Evolutionary conservation across 345 rosid species (phyloP), one percentile per base, ranked within the genome.

Genomic region (Citropsis articulata): DNA sequence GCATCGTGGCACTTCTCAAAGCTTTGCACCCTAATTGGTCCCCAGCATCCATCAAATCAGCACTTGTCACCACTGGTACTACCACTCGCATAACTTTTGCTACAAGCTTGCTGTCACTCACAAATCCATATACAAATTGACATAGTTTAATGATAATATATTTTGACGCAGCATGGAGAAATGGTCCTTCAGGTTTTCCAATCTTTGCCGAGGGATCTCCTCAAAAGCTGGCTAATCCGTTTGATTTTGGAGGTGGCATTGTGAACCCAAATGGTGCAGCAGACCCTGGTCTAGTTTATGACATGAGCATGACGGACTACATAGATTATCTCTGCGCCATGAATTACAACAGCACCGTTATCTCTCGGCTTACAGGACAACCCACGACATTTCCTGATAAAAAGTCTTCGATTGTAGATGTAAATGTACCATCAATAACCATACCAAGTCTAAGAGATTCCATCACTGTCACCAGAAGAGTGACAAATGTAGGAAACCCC

Each of bases 231-330:
- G 96, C 94, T 13, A 83, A 89, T 60, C 89, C 95, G 2, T 93
- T 93, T 27, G 93, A 93, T 75, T 83, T 73, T 25, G 98, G 98
- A 72, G 92, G 94, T 27, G 95, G 95, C 24, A 80, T 84, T 8
- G 82, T 78, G 45, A 86, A 88, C 72, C 94, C 92, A 1, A 88
- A 83, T 50, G 81, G 70, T 6, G 96, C 88, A 27, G 80, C 85
- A 35, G 66, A 85, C 42, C 96, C 94, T 2, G 96, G 94, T 25
- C 87, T 93, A 22, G 72, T 90, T 25, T 93, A 90, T n/a, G 91
- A 90, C 75, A 85, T 87, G 84, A 87, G 79, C 24, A 42, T 69
- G 22, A 50, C 84, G 4, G 94, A 90, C 69, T 91, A 89, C 78
- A 38, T 86, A 12, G 77, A 86, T 66, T 91, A 91, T 77, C 89